A percentile compares a stretch with the other conserved stretches of the same genome.
These are phyloP conservation scores for Claviceps monticola DNA, from an alignment of 2,329 filamentous ascomycete species.

Conservation along the genomic window DNA sequence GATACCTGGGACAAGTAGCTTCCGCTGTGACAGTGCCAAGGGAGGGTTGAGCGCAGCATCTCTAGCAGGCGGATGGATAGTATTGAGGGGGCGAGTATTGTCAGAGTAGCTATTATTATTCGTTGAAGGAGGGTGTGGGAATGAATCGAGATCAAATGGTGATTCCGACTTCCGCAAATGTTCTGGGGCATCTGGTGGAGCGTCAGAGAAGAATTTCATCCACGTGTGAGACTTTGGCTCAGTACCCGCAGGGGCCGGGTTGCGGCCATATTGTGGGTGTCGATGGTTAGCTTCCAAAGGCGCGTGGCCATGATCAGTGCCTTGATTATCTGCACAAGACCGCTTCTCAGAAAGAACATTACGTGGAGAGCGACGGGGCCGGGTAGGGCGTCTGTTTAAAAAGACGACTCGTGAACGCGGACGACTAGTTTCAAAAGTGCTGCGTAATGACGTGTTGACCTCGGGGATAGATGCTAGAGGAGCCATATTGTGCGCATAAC, in stretches of 20 bases:
- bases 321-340: neutral
- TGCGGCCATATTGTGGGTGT: neutral
- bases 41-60: constrained; percentile 4
- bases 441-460: constrained; percentile 10
- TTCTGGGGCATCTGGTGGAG: neutral
- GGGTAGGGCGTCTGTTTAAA: constrained; percentile 13
- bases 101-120: neutral
- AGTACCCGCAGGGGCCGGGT: neutral
- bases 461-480: constrained; percentile 16
- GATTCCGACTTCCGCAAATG: constrained; percentile 6
- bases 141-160: constrained; percentile 12
- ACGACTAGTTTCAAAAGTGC: constrained; percentile 7
- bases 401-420: constrained; percentile 16
- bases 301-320: neutral
- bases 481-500: constrained; percentile 13
- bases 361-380: constrained; percentile 9
- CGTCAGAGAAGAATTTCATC: neutral
- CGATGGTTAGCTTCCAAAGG: neutral
- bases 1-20: constrained; percentile 1
- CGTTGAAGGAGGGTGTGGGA: constrained; percentile 11
- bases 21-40: constrained; percentile 2
- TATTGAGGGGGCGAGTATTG: neutral
- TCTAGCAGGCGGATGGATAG: neutral
- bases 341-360: constrained; percentile 1
- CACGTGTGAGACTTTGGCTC: neutral